Conservation (phyloP, 345 rosid genomes). For the Hibiscus trionum region DNA sequence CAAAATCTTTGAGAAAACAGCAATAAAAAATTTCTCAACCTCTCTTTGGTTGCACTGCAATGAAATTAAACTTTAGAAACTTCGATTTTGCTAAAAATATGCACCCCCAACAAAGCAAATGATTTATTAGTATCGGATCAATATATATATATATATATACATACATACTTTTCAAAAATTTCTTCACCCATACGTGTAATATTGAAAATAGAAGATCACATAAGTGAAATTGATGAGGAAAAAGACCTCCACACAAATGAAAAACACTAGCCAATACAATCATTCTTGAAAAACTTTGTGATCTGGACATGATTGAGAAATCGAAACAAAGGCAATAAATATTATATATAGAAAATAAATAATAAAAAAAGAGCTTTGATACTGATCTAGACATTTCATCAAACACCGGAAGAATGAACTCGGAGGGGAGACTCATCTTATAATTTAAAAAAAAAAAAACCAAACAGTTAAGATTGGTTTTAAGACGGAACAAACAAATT, state of each 20-base stretch:
- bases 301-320: conserved; percentile 14
- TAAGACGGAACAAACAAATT: conserved; percentile 1
- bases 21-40: not conserved
- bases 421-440: not conserved
- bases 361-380: conserved; percentile 3
- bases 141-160: no score
- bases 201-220: not conserved
- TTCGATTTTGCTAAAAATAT: not conserved
- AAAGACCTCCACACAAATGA: not conserved
- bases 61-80: not conserved
- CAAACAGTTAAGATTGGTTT: not conserved
- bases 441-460: not conserved
- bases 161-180: not conserved
- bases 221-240: not conserved
- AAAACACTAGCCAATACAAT: not conserved
- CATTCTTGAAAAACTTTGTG: not conserved
- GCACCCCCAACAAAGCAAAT: not conserved
- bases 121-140: not conserved
- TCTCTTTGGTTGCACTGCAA: not conserved
- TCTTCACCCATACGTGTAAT: not conserved
- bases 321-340: not conserved
- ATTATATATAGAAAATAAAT: not conserved
- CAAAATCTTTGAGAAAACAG: not conserved
- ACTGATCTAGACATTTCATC: conserved; percentile 35
- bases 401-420: conserved; percentile 18